A percentile compares a stretch with the other conserved stretches of the same genome.
Evolutionary conservation across 1,284 basidiomycete species (phyloP).

Genomic region (Entoloma clypeatum): DNA sequence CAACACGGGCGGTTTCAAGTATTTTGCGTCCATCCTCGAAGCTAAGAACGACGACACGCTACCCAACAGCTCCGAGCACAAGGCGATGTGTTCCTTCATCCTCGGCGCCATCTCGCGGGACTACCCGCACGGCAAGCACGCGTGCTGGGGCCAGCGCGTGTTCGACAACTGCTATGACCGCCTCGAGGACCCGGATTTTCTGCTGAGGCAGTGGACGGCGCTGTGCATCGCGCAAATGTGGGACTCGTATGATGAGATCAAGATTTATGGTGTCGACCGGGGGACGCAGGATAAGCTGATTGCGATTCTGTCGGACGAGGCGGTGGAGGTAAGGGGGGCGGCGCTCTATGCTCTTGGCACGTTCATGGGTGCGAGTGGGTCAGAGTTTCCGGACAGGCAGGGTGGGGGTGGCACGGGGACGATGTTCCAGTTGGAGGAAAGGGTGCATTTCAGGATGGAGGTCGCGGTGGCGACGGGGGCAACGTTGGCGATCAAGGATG

Average conservation of each 20-base stretch:
- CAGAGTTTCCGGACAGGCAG: constrained; percentile 56
- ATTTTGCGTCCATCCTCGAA: constrained; percentile 82
- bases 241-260: constrained; percentile 91
- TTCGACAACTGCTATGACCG: constrained; percentile 89
- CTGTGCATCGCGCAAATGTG: constrained; percentile 95
- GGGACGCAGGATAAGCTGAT: constrained; percentile 88
- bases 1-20: constrained; percentile 81
- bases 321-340: constrained; percentile 90
- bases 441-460: constrained; percentile 77
- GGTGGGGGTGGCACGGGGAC: constrained; percentile 87
- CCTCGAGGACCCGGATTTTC: constrained; percentile 86
- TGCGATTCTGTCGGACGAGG: constrained; percentile 79
- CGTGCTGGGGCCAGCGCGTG: constrained; percentile 81
- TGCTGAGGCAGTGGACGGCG: constrained; percentile 92
- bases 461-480: constrained; percentile 76
- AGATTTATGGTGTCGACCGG: constrained; percentile 78
- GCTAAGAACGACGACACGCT: constrained; percentile 64
- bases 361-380: constrained; percentile 87
- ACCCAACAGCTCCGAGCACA: constrained; percentile 93
- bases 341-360: constrained; percentile 92
- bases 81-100: constrained; percentile 99
- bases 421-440: constrained; percentile 78
- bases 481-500: constrained; percentile 81
- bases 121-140: constrained; percentile 82
- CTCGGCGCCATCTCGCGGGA: constrained; percentile 91